Conservation (phyloP, 495 filamentous ascomycete genomes). For the Aspergillus asperescens region DNA sequence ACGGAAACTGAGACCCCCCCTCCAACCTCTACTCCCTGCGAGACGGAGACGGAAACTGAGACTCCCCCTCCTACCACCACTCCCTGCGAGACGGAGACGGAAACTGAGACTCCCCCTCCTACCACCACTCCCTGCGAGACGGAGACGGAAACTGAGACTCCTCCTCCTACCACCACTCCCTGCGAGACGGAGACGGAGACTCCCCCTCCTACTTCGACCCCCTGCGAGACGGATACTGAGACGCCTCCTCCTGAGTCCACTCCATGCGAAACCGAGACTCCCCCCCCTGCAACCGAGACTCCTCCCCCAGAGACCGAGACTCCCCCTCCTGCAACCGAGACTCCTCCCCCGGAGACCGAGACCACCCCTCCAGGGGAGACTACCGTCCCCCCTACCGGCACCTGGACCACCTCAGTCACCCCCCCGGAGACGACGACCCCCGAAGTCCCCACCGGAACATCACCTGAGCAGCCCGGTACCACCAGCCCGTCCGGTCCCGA, state of each 20-base stretch:
- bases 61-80: neutral
- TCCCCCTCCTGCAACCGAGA: neutral
- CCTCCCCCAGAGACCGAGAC: conserved; percentile 7
- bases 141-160: neutral
- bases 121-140: conserved; percentile 9
- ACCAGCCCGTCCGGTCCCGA: neutral
- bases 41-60: neutral
- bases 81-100: neutral
- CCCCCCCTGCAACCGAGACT: neutral
- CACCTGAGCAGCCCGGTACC: neutral
- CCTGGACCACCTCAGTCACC: neutral
- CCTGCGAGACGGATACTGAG: conserved; percentile 1
- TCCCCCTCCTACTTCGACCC: neutral
- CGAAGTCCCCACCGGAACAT: conserved; percentile 1
- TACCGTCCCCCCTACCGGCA: neutral
- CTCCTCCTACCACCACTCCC: conserved; percentile 1
- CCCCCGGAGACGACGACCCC: neutral
- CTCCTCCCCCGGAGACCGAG: neutral
- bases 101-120: neutral
- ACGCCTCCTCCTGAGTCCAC: neutral
- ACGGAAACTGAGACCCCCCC: neutral
- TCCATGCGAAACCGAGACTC: neutral
- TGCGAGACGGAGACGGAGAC: conserved; percentile 9
- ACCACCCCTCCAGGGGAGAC: neutral
- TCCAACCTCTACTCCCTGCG: neutral